These are phyloP conservation scores for Acanthamoeba castellanii DNA, from an alignment of 208 protist species.

Conservation along the genomic window DNA sequence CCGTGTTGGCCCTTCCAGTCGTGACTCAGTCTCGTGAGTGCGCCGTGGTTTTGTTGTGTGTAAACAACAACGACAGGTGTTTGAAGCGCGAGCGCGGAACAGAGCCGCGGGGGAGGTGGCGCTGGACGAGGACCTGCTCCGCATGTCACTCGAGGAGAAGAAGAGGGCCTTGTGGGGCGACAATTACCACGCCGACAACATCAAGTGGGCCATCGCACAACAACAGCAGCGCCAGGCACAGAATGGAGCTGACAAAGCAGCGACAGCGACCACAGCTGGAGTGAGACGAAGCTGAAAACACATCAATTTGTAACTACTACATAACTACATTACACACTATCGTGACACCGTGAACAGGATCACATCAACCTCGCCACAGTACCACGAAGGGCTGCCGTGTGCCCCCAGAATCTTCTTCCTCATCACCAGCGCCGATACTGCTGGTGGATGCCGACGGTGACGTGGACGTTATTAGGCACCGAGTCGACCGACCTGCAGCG, in stretches of 20 bases:
- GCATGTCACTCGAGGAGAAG: conserved; percentile 9
- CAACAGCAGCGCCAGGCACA: too few species aligned
- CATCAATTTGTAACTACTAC: too few species aligned
- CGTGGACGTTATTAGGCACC: too few species aligned
- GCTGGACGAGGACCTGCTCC: background rate
- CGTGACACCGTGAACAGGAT: too few species aligned
- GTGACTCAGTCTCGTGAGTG: background rate
- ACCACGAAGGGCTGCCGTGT: background rate
- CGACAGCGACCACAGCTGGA: too few species aligned
- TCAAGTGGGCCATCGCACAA: background rate
- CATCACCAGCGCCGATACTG: background rate
- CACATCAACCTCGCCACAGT: background rate
- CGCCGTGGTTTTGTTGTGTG: background rate
- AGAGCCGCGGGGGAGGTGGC: background rate
- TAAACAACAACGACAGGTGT: background rate
- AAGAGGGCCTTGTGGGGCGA: background rate
- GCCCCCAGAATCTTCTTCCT: background rate
- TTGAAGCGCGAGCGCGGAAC: background rate
- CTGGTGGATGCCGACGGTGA: too few species aligned
- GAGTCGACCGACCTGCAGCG: too few species aligned
- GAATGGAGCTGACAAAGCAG: too few species aligned
- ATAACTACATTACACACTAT: too few species aligned
- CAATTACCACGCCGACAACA: background rate
- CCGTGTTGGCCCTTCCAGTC: background rate
- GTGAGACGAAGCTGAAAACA: too few species aligned